Percentiles rank a stretch among this genome's conserved stretches.
Conservation (phyloP, 2,329 filamentous ascomycete species). For the Stylonectria norvegica region DNA sequence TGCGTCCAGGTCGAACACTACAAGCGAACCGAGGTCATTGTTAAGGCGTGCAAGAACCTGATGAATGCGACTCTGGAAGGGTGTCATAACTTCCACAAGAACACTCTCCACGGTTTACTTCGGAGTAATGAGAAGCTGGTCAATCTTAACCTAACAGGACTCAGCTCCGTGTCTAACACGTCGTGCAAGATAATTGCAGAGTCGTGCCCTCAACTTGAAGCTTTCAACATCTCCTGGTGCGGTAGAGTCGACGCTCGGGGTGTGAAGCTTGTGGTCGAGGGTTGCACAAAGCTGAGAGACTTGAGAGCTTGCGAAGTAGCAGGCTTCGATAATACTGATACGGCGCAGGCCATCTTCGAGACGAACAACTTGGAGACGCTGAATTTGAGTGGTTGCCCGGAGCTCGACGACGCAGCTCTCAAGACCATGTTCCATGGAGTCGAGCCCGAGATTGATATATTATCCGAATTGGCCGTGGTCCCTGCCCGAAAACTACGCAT, state of each 20-base stretch:
- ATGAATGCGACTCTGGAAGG: constrained; percentile 86
- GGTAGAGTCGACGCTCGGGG: constrained; percentile 77
- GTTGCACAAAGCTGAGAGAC: constrained; percentile 71
- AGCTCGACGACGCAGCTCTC: constrained; percentile 72
- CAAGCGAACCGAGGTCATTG: constrained; percentile 71
- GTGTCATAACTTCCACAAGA: constrained; percentile 76
- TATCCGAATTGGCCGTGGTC: constrained; percentile 73
- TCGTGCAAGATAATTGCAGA: constrained; percentile 83
- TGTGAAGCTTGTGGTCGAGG: constrained; percentile 66
- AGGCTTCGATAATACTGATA: constrained; percentile 71
- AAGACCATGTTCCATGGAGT: constrained; percentile 70
- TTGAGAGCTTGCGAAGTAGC: constrained; percentile 77
- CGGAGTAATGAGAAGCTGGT: constrained; percentile 70
- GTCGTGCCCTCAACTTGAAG: constrained; percentile 76
- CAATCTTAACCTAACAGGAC: constrained; percentile 82
- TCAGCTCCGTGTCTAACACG: constrained; percentile 74
- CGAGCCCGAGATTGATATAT: constrained; percentile 73
- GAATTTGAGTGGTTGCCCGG: constrained; percentile 73
- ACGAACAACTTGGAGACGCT: constrained; percentile 81
- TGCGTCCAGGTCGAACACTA: constrained; percentile 85
- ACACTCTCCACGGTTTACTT: constrained; percentile 74
- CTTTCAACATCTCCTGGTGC: constrained; percentile 91
- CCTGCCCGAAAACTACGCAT: constrained; percentile 76
- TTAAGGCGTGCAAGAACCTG: constrained; percentile 82
- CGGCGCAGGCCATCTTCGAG: constrained; percentile 72